Evolutionary conservation across 1,139 yeast genomes (phyloP).

Genomic region (Taphrina betulina): DNA sequence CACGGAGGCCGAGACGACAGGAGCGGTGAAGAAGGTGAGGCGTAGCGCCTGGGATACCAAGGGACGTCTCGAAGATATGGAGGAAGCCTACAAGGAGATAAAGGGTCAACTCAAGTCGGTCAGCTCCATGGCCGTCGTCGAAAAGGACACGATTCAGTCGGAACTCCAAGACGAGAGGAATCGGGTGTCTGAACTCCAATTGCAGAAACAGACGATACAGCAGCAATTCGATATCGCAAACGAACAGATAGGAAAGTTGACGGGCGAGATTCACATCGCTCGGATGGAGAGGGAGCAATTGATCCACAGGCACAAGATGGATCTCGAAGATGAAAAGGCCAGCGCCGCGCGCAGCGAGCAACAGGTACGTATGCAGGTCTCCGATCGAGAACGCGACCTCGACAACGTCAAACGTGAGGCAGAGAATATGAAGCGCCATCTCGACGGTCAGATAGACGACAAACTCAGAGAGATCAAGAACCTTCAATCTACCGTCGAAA

Average conservation of each 20-base stretch:
- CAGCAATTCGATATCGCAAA: constrained; percentile 21
- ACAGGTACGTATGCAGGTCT: constrained; percentile 3
- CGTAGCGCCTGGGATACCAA: constrained; percentile 38
- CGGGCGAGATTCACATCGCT: constrained; percentile 13
- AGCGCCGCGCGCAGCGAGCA: constrained; percentile 13
- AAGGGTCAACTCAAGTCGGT: constrained; percentile 19
- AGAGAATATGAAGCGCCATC: constrained; percentile 35
- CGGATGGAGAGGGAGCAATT: constrained; percentile 8
- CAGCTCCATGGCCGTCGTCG: constrained; percentile 19
- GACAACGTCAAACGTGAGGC: constrained; percentile 27
- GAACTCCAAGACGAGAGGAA: constrained; percentile 25
- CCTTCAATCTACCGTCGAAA: constrained; percentile 3
- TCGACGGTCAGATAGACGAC: constrained; percentile 32
- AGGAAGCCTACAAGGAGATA: constrained; percentile 33
- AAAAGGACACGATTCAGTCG: constrained; percentile 18
- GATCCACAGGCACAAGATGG: constrained; percentile 11
- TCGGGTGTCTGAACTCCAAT: constrained; percentile 12
- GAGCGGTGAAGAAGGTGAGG: constrained; percentile 1
- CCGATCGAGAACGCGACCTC: constrained; percentile 24
- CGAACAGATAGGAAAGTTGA: constrained; percentile 16
- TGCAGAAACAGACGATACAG: constrained; percentile 6
- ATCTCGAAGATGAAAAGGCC: constrained; percentile 21
- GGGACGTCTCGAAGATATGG: constrained; percentile 38
- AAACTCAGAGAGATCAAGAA: constrained; percentile 3
- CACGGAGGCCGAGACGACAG: background rate